Evolutionary conservation across 176 grass and related monocot genomes (phyloP).

Genomic region (Elymus sibiricus): DNA sequence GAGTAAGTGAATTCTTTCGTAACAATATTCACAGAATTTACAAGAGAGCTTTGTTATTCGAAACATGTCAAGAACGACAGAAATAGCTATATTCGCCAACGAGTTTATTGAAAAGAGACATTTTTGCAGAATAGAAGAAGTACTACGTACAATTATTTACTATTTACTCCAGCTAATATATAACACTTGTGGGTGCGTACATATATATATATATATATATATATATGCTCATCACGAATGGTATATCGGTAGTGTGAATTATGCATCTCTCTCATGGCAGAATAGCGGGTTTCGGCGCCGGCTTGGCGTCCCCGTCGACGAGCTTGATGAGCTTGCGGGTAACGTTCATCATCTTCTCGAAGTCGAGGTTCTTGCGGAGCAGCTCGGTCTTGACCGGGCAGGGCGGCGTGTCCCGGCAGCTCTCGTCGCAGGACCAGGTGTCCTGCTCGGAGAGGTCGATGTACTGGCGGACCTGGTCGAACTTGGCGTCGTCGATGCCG

Average conservation of each 20-base stretch:
- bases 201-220: background rate
- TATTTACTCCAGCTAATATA: too few relatives aligned
- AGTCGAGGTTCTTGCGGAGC: slow-evolving; percentile 30
- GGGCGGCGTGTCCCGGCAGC: background rate
- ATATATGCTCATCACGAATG: background rate
- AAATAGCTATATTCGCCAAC: too few relatives aligned
- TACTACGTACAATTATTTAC: background rate
- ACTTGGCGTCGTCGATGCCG: slow-evolving; percentile 11
- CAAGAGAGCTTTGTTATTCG: background rate
- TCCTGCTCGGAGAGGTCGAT: slow-evolving; percentile 11
- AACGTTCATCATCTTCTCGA: slow-evolving; percentile 29
- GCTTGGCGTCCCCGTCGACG: background rate
- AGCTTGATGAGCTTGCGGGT: slow-evolving; percentile 27
- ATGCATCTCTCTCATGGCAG: background rate
- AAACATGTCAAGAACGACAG: background rate
- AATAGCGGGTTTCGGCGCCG: background rate
- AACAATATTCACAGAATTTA: too few relatives aligned
- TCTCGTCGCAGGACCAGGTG: slow-evolving; percentile 39
- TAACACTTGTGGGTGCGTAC: background rate
- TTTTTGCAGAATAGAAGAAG: background rate
- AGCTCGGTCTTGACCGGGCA: background rate
- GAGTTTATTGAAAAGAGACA: background rate
- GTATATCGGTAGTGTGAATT: background rate
- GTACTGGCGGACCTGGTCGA: slow-evolving; percentile 11
- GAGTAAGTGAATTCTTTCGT: background rate